Evolutionary conservation across 2,329 filamentous ascomycete species (phyloP), one percentile per base, ranked within the genome.

Genomic region (Fusarium udum): DNA sequence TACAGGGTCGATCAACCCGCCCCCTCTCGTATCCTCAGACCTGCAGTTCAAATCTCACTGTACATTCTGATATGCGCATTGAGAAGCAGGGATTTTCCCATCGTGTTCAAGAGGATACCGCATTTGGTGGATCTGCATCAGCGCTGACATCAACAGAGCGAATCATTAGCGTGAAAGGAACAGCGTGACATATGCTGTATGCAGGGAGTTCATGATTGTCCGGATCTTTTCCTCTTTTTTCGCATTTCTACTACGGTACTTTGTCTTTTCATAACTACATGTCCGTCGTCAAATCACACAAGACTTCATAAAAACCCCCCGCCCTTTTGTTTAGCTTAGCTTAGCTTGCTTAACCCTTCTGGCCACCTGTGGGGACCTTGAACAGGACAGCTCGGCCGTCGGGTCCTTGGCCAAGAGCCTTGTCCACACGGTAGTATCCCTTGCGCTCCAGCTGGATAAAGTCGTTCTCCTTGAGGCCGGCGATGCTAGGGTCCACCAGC

Each of bases 381-480:
- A 90, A 90, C 73, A 90, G 77, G 22, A 90, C 85, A 37, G 88
- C 87, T 78, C 86, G 85, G 43, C 85, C 87, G 43, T 86, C 84
- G 64, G 85, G 83, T 81, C 85, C 86, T 77, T 87, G 82, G 43
- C 78, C 79, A 34, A 89, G 82, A 15, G 85, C 86, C 83, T 89
- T 89, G 83, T 98, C 95, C 32, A 97, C 91, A 59, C 95, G 88
- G 86, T 93, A 98, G 84, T 94, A 98, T 3, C 95, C 95, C 83
- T 95, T 94, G 70, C 95, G 89, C 87, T 98, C 95, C 51, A 98
- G 92, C 85, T 98, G 96, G 76, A 98, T 94, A 71, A 98, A 95
- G 77, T 97, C 95, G 78, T 94, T 93, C 80, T 91, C 91, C 87
- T 94, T 95, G 51, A 98, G 86, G 71, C 90, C 87, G 1, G 88